Conservation (phyloP, 805 yeast species). For the Ogataea philodendri region DNA sequence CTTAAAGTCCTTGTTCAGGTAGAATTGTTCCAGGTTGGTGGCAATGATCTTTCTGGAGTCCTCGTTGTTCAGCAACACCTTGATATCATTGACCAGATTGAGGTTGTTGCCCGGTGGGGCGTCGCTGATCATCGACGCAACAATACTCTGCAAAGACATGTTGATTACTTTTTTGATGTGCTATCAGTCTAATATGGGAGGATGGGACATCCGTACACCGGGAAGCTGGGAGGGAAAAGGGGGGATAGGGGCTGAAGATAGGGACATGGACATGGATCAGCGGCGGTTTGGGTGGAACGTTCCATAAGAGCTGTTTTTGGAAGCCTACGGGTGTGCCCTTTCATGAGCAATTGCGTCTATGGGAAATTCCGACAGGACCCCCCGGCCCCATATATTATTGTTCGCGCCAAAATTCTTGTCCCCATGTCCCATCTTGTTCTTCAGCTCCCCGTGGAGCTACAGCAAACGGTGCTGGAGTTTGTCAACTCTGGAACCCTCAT, state of each 20-base stretch:
- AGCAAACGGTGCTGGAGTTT: slow-evolving; percentile 13
- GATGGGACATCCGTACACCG: slow-evolving; percentile 13
- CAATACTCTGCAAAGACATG: slow-evolving; percentile 30
- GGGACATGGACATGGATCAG: too few relatives aligned
- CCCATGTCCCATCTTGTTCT: slow-evolving; percentile 10
- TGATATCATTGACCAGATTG: slow-evolving; percentile 29
- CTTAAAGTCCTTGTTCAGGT: slow-evolving; percentile 31
- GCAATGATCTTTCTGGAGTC: slow-evolving; percentile 27
- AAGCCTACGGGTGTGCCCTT: too few relatives aligned
- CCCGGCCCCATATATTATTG: too few relatives aligned
- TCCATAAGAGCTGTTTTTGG: too few relatives aligned
- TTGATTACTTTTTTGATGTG: slow-evolving; percentile 8
- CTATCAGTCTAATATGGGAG: slow-evolving; percentile 2
- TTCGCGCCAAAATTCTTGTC: slow-evolving; percentile 13
- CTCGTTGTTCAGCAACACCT: slow-evolving; percentile 27
- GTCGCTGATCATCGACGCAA: slow-evolving; percentile 40
- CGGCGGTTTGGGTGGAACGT: too few relatives aligned
- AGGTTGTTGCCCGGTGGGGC: slow-evolving; percentile 58
- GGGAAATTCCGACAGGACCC: too few relatives aligned
- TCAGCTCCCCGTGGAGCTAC: slow-evolving; percentile 18
- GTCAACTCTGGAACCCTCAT: slow-evolving; percentile 9
- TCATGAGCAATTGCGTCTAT: too few relatives aligned
- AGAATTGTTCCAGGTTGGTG: slow-evolving; percentile 26
- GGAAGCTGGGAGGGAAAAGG: slow-evolving; percentile 1
- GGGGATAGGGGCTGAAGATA: too few relatives aligned